phyloP scores from a whole-genome alignment of 2,329 filamentous ascomycete genomes.

The Penicillium psychrosexuale region DNA sequence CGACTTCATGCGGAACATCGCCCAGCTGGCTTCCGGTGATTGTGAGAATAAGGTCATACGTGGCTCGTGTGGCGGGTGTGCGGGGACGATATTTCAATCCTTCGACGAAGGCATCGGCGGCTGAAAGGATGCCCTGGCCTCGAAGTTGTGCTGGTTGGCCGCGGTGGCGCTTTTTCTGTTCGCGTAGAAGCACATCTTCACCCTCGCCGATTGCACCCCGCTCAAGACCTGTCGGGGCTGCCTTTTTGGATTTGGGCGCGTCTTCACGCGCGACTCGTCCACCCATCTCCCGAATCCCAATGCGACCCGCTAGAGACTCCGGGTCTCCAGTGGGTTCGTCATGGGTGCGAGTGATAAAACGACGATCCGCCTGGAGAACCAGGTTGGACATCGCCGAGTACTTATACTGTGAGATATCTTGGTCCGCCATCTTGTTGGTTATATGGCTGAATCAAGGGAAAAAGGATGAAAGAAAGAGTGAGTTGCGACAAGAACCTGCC shows the following conservation, averaged over 20 bases:
- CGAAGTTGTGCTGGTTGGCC: conserved; percentile 68
- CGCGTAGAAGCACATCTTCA: conserved; percentile 75
- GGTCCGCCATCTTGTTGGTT: conserved; percentile 62
- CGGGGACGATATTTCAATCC: conserved; percentile 88
- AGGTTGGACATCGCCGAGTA: conserved; percentile 99
- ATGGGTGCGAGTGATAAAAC: conserved; percentile 85
- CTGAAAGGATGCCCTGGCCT: conserved; percentile 74
- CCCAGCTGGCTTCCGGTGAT: conserved; percentile 85
- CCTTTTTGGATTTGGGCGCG: conserved; percentile 78
- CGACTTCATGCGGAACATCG: conserved; percentile 87
- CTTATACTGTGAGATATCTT: conserved; percentile 90
- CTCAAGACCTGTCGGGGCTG: conserved; percentile 66
- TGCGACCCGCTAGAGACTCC: conserved; percentile 89
- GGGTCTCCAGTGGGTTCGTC: conserved; percentile 97
- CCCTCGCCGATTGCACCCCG: conserved; percentile 75
- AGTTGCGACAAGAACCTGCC: conserved; percentile 30
- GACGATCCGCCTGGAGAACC: conserved; percentile 98
- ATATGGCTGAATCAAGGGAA: conserved; percentile 10
- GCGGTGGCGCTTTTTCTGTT: conserved; percentile 80
- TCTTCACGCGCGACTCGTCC: conserved; percentile 73
- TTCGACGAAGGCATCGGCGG: conserved; percentile 82
- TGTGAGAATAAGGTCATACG: conserved; percentile 90
- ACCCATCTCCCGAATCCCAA: conserved; percentile 95
- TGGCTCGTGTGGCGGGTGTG: conserved; percentile 85
- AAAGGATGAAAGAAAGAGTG: conserved; percentile 19